These are phyloP conservation scores for Cardiospermum halicacabum DNA, from an alignment of 345 rosid genomes.

Conservation along the genomic window DNA sequence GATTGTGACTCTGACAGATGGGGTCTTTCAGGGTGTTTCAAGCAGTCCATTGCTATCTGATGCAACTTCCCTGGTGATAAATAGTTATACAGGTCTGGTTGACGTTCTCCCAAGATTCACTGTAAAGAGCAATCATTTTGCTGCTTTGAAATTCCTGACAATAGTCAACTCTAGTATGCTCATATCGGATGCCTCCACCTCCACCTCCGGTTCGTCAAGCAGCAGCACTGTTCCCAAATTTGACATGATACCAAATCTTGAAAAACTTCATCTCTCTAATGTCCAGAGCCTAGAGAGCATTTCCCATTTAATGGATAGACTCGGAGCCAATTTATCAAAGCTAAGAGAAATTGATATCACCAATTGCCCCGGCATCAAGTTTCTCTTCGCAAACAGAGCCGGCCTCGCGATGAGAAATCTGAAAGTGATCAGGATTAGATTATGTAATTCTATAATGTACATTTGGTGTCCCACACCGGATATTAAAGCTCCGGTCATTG, in stretches of 20 bases:
- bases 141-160: slow-evolving; percentile 20
- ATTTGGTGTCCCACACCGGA: not conserved
- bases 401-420: not conserved
- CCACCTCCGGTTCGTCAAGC: too few species aligned
- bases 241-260: not conserved
- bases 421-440: not conserved
- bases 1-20: slow-evolving; percentile 23
- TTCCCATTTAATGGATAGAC: not conserved
- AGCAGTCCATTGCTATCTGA: slow-evolving; percentile 20
- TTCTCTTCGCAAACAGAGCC: not conserved
- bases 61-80: slow-evolving; percentile 24
- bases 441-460: not conserved
- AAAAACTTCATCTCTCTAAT: not conserved
- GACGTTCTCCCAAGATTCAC: slow-evolving; percentile 27
- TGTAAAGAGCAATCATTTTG: slow-evolving; percentile 18
- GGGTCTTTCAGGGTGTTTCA: slow-evolving; percentile 20
- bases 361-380: not conserved
- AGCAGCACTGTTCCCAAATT: not conserved
- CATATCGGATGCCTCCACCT: too few species aligned
- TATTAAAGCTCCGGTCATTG: not conserved
- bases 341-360: not conserved
- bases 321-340: not conserved
- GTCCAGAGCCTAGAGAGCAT: not conserved
- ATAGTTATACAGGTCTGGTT: slow-evolving; percentile 24
- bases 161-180: slow-evolving; percentile 19